These are phyloP conservation scores for Thalassiosira allenii DNA, from an alignment of 352 stramenopile species.

Conservation along the genomic window DNA sequence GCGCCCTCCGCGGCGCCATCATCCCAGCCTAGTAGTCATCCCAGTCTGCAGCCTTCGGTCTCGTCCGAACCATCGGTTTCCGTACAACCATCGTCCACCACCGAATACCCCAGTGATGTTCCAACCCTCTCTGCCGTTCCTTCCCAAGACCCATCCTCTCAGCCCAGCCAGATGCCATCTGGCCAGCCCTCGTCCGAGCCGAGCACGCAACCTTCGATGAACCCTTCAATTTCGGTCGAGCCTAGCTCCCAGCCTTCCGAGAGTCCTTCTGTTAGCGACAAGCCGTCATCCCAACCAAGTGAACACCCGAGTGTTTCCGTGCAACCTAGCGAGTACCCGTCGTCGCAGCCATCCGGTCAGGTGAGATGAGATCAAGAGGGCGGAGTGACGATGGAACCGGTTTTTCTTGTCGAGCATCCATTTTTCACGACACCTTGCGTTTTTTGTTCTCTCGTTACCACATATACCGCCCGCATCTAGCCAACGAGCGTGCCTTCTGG, in stretches of 20 bases:
- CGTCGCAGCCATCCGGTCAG: not conserved
- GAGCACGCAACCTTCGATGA: not conserved
- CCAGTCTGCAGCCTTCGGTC: not conserved
- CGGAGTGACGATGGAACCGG: not conserved
- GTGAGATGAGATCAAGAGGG: not conserved
- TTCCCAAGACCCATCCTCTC: not conserved
- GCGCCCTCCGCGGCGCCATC: not conserved
- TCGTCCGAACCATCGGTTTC: not conserved
- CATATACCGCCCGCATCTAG: not conserved
- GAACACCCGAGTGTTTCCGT: not conserved
- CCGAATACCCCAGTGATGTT: not conserved
- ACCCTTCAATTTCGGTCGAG: not conserved
- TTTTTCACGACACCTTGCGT: not conserved
- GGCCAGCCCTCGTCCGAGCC: not conserved
- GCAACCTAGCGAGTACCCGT: not conserved
- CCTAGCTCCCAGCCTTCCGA: not conserved
- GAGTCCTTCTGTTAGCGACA: not conserved
- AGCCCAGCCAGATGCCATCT: not conserved
- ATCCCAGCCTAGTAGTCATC: not conserved
- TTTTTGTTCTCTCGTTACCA: not conserved
- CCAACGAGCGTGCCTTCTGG: not conserved
- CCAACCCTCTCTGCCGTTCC: not conserved
- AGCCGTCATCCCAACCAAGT: not conserved
- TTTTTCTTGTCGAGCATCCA: not conserved
- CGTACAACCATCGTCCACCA: not conserved